Evolutionary conservation across 2,329 filamentous ascomycete genomes (phyloP), one percentile per base, ranked within the genome.

Genomic region (Fonsecaea pugnacius): DNA sequence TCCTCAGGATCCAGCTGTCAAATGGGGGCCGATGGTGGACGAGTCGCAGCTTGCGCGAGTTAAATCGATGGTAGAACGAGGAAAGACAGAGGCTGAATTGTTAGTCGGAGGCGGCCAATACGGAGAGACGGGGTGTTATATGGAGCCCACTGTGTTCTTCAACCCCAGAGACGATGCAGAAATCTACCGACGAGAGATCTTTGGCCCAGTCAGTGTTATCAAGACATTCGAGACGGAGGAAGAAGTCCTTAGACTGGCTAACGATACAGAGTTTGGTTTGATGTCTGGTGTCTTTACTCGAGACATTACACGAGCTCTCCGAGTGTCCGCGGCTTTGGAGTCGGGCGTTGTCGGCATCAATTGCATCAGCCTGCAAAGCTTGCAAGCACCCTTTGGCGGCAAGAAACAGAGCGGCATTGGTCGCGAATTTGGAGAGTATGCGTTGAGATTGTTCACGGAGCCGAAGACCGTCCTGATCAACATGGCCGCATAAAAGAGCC

Each of bases 1-100:
- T 72, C 89, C 89, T 0, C 91, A 91, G 75, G 82, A 83, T 4
- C 85, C 89, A 68, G 80, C 79, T 36, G 78, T 77, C 1, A 76
- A 72, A 70, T 75, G 79, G 33, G 79, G 79, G 2, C 79, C 80
- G 0, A 77, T 79, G 63, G 77, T 79, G 5, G 78, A 78, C 12
- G 75, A 76, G 32, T 70, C 73, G 0, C 79, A 82, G 65, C 79
- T 78, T 58, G 77, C 81, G 27, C 70, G 74, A 2, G 75, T 82
- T 5, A 68, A 78, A 0, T 71, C 70, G 0, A 81, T 79, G 63
- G 76, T 82, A 33, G 72, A 78, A 21, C 69, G 73, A 46, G 79
- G 76, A 1, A 78, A 78, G 67, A 71, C 69, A 10, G 73, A 79
- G n/a, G 78, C 77, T 10, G 74, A 71, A 30, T 67, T 79, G 3